These are phyloP conservation scores for Fimicolochytrium jonesii DNA, from an alignment of 192 early-diverging fungal species.

Conservation along the genomic window DNA sequence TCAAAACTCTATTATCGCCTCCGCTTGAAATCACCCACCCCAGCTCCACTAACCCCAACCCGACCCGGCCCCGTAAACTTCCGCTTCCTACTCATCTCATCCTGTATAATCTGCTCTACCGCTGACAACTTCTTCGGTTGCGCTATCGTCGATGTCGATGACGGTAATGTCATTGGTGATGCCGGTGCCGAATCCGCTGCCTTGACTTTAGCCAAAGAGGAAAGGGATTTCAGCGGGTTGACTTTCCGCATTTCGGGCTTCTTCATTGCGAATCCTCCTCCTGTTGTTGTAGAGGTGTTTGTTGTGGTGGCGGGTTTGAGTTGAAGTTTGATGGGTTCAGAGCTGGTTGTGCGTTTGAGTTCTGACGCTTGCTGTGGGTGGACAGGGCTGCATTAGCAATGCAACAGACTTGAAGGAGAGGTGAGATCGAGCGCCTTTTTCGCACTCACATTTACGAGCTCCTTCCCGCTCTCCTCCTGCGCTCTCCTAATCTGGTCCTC, in stretches of 20 bases:
- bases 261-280: slow-evolving; percentile 23
- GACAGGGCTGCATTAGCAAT: too few relatives aligned
- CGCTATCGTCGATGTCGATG: background rate
- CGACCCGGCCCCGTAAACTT: background rate
- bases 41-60: background rate
- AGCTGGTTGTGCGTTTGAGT: slow-evolving; percentile 57
- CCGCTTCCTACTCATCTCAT: slow-evolving; percentile 35
- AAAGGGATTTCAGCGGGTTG: slow-evolving; percentile 14
- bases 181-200: background rate
- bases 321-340: slow-evolving; percentile 71
- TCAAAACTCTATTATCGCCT: too few relatives aligned
- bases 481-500: slow-evolving; percentile 83
- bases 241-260: slow-evolving; percentile 24
- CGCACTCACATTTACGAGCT: background rate
- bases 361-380: slow-evolving; percentile 49
- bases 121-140: slow-evolving; percentile 51
- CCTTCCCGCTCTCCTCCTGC: too few relatives aligned
- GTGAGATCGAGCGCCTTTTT: slow-evolving; percentile 5
- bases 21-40: background rate
- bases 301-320: slow-evolving; percentile 44
- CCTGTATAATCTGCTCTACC: slow-evolving; percentile 60
- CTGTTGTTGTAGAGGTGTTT: too few relatives aligned
- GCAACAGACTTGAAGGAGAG: too few relatives aligned
- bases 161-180: background rate
- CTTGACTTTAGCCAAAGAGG: background rate